phyloP scores from a whole-genome alignment of 495 filamentous ascomycete genomes.

The Cudoniella acicularis region DNA sequence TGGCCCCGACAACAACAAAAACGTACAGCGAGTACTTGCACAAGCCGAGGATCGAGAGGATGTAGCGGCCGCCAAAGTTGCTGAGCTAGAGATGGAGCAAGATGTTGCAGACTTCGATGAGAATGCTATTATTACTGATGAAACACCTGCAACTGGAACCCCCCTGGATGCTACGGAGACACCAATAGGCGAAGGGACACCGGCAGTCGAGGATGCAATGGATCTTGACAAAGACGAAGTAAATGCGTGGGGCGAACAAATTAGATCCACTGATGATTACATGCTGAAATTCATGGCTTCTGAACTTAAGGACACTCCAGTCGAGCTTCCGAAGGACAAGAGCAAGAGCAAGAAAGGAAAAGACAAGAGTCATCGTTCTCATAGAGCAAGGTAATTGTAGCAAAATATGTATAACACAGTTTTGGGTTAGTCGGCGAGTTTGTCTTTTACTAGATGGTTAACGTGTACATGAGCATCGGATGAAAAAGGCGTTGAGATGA shows the following conservation, averaged over 20 bases:
- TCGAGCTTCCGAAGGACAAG: conserved; percentile 77
- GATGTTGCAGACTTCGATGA: conserved; percentile 94
- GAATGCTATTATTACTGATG: conserved; percentile 45
- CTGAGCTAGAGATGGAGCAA: conserved; percentile 81
- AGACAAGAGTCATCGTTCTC: conserved; percentile 41
- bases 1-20: conserved; percentile 42
- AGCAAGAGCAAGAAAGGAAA: conserved; percentile 76
- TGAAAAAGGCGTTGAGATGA: conserved; percentile 5
- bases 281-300: conserved; percentile 75
- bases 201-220: conserved; percentile 30
- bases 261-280: conserved; percentile 75
- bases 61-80: conserved; percentile 77
- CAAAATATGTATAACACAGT: conserved; percentile 17
- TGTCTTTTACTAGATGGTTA: conserved; percentile 3
- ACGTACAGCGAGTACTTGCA: conserved; percentile 64
- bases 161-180: conserved; percentile 27
- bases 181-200: conserved; percentile 10
- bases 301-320: conserved; percentile 71
- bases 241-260: conserved; percentile 50
- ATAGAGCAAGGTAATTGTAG: conserved; percentile 20
- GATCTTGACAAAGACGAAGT: conserved; percentile 44
- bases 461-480: conserved; percentile 10
- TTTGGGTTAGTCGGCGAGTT: background rate
- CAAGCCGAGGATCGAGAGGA: conserved; percentile 93
- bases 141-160: conserved; percentile 34